Conservation (phyloP, 768 basidiomycete species). For the Rhodocollybia butyracea region DNA sequence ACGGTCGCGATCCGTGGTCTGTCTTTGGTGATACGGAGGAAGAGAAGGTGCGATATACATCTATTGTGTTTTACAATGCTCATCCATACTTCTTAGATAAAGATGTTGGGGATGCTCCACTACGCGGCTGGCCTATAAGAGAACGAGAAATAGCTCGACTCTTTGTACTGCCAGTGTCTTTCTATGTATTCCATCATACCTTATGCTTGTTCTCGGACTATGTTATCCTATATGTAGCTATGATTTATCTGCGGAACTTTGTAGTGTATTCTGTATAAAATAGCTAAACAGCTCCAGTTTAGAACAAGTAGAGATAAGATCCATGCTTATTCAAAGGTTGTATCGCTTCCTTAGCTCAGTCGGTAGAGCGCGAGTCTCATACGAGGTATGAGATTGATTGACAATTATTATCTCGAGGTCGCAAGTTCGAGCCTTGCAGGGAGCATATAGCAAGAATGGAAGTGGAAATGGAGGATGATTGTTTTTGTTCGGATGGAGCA, state of each 20-base stretch:
- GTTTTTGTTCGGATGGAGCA: too few relatives aligned
- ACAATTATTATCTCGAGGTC: slow-evolving; percentile 7
- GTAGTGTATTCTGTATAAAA: too few relatives aligned
- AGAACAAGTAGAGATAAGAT: too few relatives aligned
- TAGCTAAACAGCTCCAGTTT: too few relatives aligned
- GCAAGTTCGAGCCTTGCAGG: slow-evolving; percentile 11
- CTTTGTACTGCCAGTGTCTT: too few relatives aligned
- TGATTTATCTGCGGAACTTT: too few relatives aligned
- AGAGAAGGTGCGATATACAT: slow-evolving; percentile 45
- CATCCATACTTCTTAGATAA: slow-evolving; percentile 30
- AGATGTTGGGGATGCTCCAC: slow-evolving; percentile 44
- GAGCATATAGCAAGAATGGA: not conserved
- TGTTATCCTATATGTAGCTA: too few relatives aligned
- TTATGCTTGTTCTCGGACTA: too few relatives aligned
- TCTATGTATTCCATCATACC: too few relatives aligned
- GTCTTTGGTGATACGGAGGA: slow-evolving; percentile 61
- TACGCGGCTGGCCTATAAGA: slow-evolving; percentile 36
- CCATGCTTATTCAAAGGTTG: too few relatives aligned
- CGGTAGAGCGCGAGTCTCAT: slow-evolving; percentile 11
- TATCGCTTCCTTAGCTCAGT: slow-evolving; percentile 9
- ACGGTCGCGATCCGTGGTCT: slow-evolving; percentile 46
- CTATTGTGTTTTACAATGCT: not conserved
- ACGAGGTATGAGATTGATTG: not conserved
- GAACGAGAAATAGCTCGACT: too few relatives aligned
- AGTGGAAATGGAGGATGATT: too few relatives aligned